Evolutionary conservation across 2,329 filamentous ascomycete genomes (phyloP).

Genomic region (Beauveria caledonica): DNA sequence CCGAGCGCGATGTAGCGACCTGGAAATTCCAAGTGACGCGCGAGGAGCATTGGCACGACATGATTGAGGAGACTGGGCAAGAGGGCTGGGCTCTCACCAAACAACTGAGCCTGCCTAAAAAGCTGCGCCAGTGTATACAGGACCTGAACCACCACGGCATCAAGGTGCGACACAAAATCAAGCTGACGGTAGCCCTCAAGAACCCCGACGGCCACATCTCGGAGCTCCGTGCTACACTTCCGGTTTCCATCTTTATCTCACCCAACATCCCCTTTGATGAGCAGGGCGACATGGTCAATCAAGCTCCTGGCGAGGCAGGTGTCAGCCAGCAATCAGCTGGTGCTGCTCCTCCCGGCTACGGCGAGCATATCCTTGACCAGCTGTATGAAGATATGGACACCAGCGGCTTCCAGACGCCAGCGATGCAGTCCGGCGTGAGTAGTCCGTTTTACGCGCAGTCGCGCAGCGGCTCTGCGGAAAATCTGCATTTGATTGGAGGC

Average conservation of each 20-base stretch:
- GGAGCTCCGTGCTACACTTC: constrained; percentile 85
- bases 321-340: constrained; percentile 46
- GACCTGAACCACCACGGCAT: constrained; percentile 84
- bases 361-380: constrained; percentile 80
- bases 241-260: constrained; percentile 90
- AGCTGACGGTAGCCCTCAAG: constrained; percentile 80
- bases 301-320: constrained; percentile 43
- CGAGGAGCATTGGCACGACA: constrained; percentile 58
- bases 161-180: constrained; percentile 87
- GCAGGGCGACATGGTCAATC: constrained; percentile 67
- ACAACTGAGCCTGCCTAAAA: constrained; percentile 66
- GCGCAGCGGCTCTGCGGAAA: constrained; percentile 71
- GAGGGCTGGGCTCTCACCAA: constrained; percentile 57
- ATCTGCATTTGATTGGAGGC: constrained; percentile 48
- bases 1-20: constrained; percentile 53
- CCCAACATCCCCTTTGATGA: constrained; percentile 86
- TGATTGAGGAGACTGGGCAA: constrained; percentile 59
- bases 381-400: constrained; percentile 82
- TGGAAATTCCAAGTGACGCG: constrained; percentile 49
- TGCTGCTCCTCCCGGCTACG: constrained; percentile 85
- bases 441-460: constrained; percentile 70
- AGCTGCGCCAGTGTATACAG: constrained; percentile 74
- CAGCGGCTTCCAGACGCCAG: constrained; percentile 70
- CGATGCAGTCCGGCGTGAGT: constrained; percentile 58
- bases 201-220: constrained; percentile 94